Evolutionary conservation across 805 yeast species (phyloP).

Genomic region (Starmerella floricola): DNA sequence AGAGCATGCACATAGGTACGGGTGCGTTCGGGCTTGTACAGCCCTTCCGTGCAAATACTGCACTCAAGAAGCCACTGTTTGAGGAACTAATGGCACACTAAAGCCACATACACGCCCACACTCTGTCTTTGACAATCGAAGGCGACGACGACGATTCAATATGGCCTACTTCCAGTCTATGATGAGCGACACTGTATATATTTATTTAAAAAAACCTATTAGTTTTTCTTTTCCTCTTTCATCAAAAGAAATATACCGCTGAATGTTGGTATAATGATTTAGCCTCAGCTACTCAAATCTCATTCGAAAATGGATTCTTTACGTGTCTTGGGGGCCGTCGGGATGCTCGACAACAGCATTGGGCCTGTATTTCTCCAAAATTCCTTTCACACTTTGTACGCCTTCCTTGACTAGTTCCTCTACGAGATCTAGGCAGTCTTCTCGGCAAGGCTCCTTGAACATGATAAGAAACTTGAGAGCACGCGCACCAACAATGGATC

Average conservation of each 20-base stretch:
- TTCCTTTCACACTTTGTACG: constrained; percentile 20
- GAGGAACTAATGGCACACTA: constrained; percentile 13
- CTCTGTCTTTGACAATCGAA: too few relatives aligned
- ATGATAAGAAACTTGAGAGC: constrained; percentile 67
- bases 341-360: neutral
- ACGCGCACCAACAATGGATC: constrained; percentile 68
- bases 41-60: constrained; percentile 24
- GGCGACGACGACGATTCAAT: too few relatives aligned
- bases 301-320: too few relatives aligned
- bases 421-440: constrained; percentile 30
- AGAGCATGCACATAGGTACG: constrained; percentile 94
- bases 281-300: too few relatives aligned
- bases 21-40: constrained; percentile 73
- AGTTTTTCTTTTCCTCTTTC: too few relatives aligned
- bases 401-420: constrained; percentile 26
- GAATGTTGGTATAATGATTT: too few relatives aligned
- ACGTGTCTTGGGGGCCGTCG: too few relatives aligned
- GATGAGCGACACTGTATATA: too few relatives aligned
- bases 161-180: too few relatives aligned
- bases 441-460: constrained; percentile 80
- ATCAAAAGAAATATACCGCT: too few relatives aligned
- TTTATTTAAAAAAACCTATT: too few relatives aligned
- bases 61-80: constrained; percentile 19
- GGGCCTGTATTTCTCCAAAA: constrained; percentile 26
- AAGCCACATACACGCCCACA: too few relatives aligned